Base-by-base conservation (phyloP, 257 asterid species). In the Salvia splendens region DNA sequence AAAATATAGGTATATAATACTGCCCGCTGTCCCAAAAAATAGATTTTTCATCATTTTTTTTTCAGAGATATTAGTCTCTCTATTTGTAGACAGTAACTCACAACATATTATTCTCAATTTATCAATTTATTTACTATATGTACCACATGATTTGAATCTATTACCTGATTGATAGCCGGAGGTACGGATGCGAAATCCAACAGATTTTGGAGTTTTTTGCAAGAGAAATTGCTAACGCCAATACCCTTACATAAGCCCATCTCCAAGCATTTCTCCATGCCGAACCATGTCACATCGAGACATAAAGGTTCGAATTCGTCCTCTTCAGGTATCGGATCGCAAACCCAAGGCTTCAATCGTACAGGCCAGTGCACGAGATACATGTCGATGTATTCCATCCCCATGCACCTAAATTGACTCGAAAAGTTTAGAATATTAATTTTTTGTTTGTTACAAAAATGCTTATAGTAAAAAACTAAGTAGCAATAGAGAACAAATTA, bases 361-460 rank as follows among this genome's bases (percentile, higher is more conserved):
- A 92, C 87, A 3, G 98, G 98, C 98, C 98, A 92, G 52, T 92
- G 98, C 64, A 92, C 95, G 77, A 92, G 69, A 60, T 84, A 91
- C 86, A 89, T 69, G 85, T 92, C 98, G 17, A 92, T 12, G 56
- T 92, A 87, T 20, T 92, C 95, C 92, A 89, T 74, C 36, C 89
- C 94, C 5, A 92, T 76, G 3, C 64, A 84, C 89, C 98, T 90
- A 49, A 28, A 9, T 53, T 5, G 7, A 5, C 9, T 5, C 8
- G 5, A 1, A 36, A 36, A 36, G 8, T 33, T 33, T 33, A 33
- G 38, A 38, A 5, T 38, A 5, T 38, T 38, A 33, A 33, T 33
- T 33, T 4, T 3, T 5, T 33, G 2, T 33, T 33, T 24, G 3
- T 24, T 24, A 24, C 30, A 24, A 24, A 24, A 24, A 24, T 24